Evolutionary conservation across 768 basidiomycete species (phyloP), one percentile per base, ranked within the genome.

Genomic region (Cystofilobasidium capitatum): DNA sequence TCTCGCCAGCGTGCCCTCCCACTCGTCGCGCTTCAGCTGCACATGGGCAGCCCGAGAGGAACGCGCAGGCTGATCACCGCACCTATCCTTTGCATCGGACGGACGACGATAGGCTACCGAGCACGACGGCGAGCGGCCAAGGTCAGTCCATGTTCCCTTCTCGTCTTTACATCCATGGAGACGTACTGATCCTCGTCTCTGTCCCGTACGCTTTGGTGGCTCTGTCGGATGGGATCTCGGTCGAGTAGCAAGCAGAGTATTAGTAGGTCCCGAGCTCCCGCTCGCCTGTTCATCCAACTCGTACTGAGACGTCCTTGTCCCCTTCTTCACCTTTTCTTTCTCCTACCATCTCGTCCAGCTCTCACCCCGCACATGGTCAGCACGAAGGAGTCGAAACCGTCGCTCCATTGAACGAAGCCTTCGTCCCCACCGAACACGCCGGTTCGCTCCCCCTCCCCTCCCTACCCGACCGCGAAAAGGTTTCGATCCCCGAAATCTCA

Each of bases 381-480:
- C 59, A 68, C 42, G 24, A 61, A 40, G 66, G 66, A 36, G 66
- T 68, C 40, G 66, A 62, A 44, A 68, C 66, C 13, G 60, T 68
- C 45, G 66, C 40, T 7, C 66, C 66, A 16, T 31, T 68, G 31
- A 68, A 68, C 42, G 66, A 40, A 22, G 39, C 59, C 58, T 31
- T 16, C 40, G 51, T 29, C 39, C n/a, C 17, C 3, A 26, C 45
- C 29, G 36, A 37, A 9, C 37, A 37, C 8, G 37, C 16, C 36
- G 51, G 54, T 8, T 36, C 59, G 33, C 63, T 64, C n/a, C 51
- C 37, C 8, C 44, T 63, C 24, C 66, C 60, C 22, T 24, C 51
- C 42, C 22, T 3, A 7, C 42, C 57, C 20, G 66, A 57, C 29
- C 61, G 62, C 14, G 66, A 42, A 1, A 45, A 45, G 54, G 55